Percentiles rank a stretch among this genome's conserved stretches.
These are phyloP conservation scores for Leccinum obscurum DNA, from an alignment of 768 basidiomycete genomes.

Conservation along the genomic window DNA sequence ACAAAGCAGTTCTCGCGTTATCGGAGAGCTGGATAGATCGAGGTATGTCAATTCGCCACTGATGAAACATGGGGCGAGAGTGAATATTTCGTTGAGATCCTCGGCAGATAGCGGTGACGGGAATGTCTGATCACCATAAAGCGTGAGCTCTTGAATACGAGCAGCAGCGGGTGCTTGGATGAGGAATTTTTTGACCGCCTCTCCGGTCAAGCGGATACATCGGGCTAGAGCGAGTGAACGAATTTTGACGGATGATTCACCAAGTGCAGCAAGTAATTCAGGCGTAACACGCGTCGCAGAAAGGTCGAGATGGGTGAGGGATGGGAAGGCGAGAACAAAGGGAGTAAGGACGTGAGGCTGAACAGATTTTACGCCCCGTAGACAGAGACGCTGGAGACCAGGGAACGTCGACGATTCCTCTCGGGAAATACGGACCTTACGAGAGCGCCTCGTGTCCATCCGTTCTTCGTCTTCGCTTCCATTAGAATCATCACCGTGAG, in stretches of 20 bases:
- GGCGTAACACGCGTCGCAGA: conserved; percentile 84
- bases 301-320: conserved; percentile 86
- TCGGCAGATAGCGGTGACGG: conserved; percentile 64
- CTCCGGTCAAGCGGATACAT: conserved; percentile 81
- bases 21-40: conserved; percentile 82
- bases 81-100: conserved; percentile 68
- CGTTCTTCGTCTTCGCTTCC: conserved; percentile 43
- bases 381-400: conserved; percentile 72
- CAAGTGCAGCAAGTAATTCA: conserved; percentile 69
- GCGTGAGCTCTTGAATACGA: conserved; percentile 72
- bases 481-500: conserved; percentile 41
- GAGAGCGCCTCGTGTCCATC: conserved; percentile 33
- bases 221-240: conserved; percentile 81
- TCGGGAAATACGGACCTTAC: conserved; percentile 31
- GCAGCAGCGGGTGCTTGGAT: conserved; percentile 62
- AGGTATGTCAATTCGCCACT: conserved; percentile 79
- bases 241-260: conserved; percentile 67
- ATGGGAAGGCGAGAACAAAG: conserved; percentile 80
- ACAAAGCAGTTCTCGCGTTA: conserved; percentile 56
- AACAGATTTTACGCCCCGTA: conserved; percentile 82
- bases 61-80: conserved; percentile 75
- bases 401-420: conserved; percentile 64
- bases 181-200: conserved; percentile 74
- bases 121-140: conserved; percentile 89
- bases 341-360: conserved; percentile 64